Evolutionary conservation across 768 basidiomycete genomes (phyloP), one percentile per base, ranked within the genome.

Genomic region (Mycena alexandri): DNA sequence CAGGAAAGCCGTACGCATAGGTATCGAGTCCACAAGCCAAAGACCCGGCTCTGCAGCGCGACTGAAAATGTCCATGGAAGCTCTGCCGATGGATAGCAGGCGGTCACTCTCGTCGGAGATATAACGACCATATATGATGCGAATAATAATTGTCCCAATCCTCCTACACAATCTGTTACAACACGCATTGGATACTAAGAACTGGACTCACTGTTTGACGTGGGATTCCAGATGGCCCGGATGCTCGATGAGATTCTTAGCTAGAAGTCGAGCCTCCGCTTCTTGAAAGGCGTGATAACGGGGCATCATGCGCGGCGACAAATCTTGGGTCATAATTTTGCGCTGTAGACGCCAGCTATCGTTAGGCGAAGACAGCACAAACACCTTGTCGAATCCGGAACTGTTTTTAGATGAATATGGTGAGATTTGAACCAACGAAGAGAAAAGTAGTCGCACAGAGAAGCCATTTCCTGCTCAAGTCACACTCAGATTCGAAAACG

Each of bases 1-100:
- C 9, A 3, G 16, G n/a, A 17, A 10, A 5, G n/a, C 63, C n/a
- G 50, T 25, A 65, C 63, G 36, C 1, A 58, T 43, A 7, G 64
- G 56, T 12, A 65, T 1, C 3, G 25, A 44, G 25, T 65, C 64
- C 4, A 65, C 64, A n/a, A 29, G 6, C 57, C 64, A 65, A 33
- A 16, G 29, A 2, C 64, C 64, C 19, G 64, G 43, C 5, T 21
- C 21, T 0, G 33, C 22, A 7, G 56, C 29, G 12, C 52, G 3
- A 9, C 50, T 59, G 34, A 65, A 65, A 19, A 21, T 65, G n/a
- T 43, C 57, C 64, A 65, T 53, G 5, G 50, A 24, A 0, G 41
- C 25, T 11, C 34, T 2, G 1, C 41, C 24, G 29, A 19, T 1
- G 1, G 63, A 52, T 1, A 65, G 21, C 8, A 65, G 57, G 0